Conservation (phyloP, 345 rosid species). For the Dimocarpus longan region DNA sequence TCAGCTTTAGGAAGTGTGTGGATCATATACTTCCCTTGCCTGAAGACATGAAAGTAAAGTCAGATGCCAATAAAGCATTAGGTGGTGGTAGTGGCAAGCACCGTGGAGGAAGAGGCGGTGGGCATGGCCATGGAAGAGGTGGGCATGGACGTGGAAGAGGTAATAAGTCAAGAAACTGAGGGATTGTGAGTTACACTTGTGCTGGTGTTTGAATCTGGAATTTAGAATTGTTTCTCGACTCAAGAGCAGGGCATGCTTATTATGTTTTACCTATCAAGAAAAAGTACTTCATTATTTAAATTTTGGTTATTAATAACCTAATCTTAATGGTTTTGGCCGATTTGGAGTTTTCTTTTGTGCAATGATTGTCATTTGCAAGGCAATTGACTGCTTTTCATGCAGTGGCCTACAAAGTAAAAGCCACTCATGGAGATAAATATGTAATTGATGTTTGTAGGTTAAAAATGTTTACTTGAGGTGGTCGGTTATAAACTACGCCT, state of each 20-base stretch:
- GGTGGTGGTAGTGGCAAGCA: conserved; percentile 50
- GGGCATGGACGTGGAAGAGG: conserved; percentile 49
- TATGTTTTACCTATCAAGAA: background rate
- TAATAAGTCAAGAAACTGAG: conserved; percentile 40
- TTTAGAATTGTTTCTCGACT: too few relatives aligned
- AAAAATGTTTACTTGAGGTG: too few relatives aligned
- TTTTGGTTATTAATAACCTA: conserved; percentile 16
- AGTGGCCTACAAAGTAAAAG: background rate
- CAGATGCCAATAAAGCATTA: conserved; percentile 39
- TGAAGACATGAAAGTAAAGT: conserved; percentile 69
- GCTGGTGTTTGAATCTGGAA: background rate
- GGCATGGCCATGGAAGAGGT: conserved; percentile 52
- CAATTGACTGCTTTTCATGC: background rate
- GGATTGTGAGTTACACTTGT: background rate
- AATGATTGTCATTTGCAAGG: background rate
- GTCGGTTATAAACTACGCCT: too few relatives aligned
- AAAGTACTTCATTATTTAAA: background rate
- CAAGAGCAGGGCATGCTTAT: background rate
- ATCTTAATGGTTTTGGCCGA: background rate
- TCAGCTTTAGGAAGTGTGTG: conserved; percentile 97
- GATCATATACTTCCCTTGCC: conserved; percentile 86
- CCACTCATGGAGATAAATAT: too few relatives aligned
- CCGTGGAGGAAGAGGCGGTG: conserved; percentile 55
- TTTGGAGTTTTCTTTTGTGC: background rate
- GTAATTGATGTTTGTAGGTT: too few relatives aligned